Evolutionary conservation across 176 grass and related monocot species (phyloP), one percentile per base, ranked within the genome.

Genomic region (Carex myosuroides): DNA sequence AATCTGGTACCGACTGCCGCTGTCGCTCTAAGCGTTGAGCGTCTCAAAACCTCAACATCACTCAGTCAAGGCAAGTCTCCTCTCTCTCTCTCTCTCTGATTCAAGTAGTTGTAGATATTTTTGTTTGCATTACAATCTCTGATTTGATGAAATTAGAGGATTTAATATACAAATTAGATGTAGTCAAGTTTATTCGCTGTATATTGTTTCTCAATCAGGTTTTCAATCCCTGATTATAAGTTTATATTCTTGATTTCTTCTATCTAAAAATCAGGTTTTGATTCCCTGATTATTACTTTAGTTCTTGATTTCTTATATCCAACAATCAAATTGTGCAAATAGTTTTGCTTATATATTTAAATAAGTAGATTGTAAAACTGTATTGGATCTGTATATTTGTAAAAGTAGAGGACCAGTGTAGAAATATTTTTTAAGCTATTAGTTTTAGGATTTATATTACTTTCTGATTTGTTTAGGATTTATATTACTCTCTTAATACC

Each of bases 161-260:
- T 71, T 71, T 2, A 44, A 8, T 20, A 44, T 35, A 6, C 32
- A 71, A 71, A 52, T 74, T 75, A 22, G 3, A 53, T 54, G 42
- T 52, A 53, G 70, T 74, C 42, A 24, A 74, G 11, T 26, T 29
- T 75, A 12, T 29, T 75, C 18, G 52, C 42, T 74, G 44, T 20
- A 53, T 52, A 26, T 26, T 74, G 42, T 24, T 52, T 74, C 37
- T 74, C 67, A 39, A 5, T 37, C 35, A 37, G 35, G 5, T 41
- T 70, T 37, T 30, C 16, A 37, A 37, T 37, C 67, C 35, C 67
- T 53, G 5, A 13, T 13, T 52, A 74, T 26, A 7, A 52, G 20
- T 14, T 68, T 26, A 29, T 53, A 54, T 75, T 75, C 20, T 75
- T 75, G 71, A 75, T 75, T 75, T 54, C 11, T 16, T 75, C 71